A percentile compares a stretch with the other conserved stretches of the same genome.
Evolutionary conservation across 2,329 filamentous ascomycete genomes (phyloP).

Genomic region (Colletotrichum tropicicola): DNA sequence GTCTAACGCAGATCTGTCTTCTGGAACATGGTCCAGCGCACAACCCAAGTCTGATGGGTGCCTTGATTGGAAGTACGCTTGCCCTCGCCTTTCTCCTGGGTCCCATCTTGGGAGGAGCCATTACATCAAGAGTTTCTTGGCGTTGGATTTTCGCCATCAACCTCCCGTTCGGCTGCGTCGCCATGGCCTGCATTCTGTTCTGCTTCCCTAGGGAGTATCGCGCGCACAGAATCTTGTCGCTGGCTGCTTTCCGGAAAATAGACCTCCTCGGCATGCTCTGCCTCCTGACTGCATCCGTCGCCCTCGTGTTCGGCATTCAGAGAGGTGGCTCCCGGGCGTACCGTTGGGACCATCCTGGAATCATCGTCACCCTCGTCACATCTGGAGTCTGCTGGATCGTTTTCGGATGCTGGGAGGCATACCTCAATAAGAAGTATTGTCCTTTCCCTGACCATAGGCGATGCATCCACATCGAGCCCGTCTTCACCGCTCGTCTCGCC

Average conservation of each 20-base stretch:
- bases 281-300: conserved; percentile 59
- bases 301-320: conserved; percentile 65
- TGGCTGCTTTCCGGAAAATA: conserved; percentile 54
- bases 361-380: conserved; percentile 57
- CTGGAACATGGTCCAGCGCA: conserved; percentile 64
- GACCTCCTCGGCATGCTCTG: conserved; percentile 62
- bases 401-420: conserved; percentile 60
- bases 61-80: conserved; percentile 63
- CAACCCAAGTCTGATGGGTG: conserved; percentile 62
- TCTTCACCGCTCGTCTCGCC: conserved; percentile 62
- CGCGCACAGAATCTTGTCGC: conserved; percentile 45
- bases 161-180: conserved; percentile 59
- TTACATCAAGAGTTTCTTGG: conserved; percentile 64
- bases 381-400: conserved; percentile 56
- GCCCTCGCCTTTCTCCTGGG: conserved; percentile 67
- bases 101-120: conserved; percentile 64
- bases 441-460: background rate
- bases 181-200: conserved; percentile 56
- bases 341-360: conserved; percentile 60
- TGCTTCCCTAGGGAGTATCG: conserved; percentile 51
- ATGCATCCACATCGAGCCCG: conserved; percentile 53
- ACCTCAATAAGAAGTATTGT: conserved; percentile 36
- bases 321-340: conserved; percentile 63
- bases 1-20: conserved; percentile 64
- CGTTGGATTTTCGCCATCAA: conserved; percentile 71